A percentile compares a stretch with the other conserved stretches of the same genome.
Conservation (phyloP, 345 rosid species). For the Combretum micranthum region DNA sequence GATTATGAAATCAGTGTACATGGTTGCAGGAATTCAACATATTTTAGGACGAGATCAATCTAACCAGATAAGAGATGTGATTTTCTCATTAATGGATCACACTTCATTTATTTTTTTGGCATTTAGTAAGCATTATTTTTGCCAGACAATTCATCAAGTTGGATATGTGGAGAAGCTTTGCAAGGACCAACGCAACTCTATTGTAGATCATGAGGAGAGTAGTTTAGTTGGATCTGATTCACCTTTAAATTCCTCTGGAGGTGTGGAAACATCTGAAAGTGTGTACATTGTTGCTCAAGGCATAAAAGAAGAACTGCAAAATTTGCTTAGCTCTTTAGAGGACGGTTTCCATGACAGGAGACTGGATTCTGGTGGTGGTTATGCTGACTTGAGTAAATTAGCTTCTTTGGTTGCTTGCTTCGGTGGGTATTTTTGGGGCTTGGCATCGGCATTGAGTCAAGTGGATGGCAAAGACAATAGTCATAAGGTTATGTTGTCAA, state of each 20-base stretch:
- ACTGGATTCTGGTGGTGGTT: slow-evolving; percentile 19
- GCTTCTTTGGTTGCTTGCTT: slow-evolving; percentile 53
- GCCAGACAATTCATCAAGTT: slow-evolving; percentile 19
- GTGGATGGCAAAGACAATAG: slow-evolving; percentile 26
- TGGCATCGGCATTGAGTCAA: slow-evolving; percentile 46
- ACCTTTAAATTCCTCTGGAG: slow-evolving; percentile 18
- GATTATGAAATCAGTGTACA: slow-evolving; percentile 63
- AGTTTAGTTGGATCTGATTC: slow-evolving; percentile 13
- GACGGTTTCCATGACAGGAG: slow-evolving; percentile 23
- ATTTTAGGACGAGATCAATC: slow-evolving; percentile 13
- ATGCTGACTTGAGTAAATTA: slow-evolving; percentile 33
- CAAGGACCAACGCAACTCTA: slow-evolving; percentile 21
- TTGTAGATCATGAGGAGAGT: slow-evolving; percentile 15
- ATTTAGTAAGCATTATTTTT: slow-evolving; percentile 36
- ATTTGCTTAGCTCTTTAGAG: slow-evolving; percentile 32
- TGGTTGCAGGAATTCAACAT: slow-evolving; percentile 31
- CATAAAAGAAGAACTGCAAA: slow-evolving; percentile 51
- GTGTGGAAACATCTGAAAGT: slow-evolving; percentile 35
- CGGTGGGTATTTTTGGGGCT: slow-evolving; percentile 82
- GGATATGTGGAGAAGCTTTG: slow-evolving; percentile 9
- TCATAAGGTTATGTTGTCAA: slow-evolving; percentile 24
- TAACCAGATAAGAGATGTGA: slow-evolving; percentile 19
- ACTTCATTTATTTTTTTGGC: slow-evolving; percentile 56
- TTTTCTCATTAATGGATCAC: slow-evolving; percentile 70
- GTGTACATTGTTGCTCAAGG: slow-evolving; percentile 32